Conservation (phyloP, 495 filamentous ascomycete genomes). For the Aspergillus campestris region DNA sequence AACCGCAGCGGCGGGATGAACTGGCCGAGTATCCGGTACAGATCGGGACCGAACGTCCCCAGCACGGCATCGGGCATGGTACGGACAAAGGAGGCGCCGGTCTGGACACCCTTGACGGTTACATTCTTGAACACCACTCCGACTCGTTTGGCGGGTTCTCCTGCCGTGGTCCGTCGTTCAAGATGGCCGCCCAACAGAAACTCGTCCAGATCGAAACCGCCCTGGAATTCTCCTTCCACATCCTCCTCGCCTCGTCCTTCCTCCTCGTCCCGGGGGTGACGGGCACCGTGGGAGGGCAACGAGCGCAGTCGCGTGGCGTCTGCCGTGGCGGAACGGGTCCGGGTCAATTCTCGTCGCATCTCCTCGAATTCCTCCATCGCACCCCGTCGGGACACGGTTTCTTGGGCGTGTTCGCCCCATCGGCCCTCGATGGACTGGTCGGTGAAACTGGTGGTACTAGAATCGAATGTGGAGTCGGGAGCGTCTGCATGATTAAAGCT, state of each 20-base stretch:
- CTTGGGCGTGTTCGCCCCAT: conserved; percentile 72
- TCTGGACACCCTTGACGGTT: conserved; percentile 64
- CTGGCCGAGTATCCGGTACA: conserved; percentile 58
- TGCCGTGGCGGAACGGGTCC: conserved; percentile 26
- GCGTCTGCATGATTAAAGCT: conserved; percentile 1
- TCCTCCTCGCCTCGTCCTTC: conserved; percentile 23
- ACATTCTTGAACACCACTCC: conserved; percentile 78
- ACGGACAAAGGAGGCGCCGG: conserved; percentile 58
- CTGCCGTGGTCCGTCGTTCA: conserved; percentile 60
- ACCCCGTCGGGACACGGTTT: conserved; percentile 49
- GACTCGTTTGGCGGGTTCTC: conserved; percentile 69
- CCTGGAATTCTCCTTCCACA: conserved; percentile 33
- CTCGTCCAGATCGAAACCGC: conserved; percentile 59
- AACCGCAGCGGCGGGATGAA: conserved; percentile 58
- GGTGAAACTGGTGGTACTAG: conserved; percentile 11
- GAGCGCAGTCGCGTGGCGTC: conserved; percentile 17
- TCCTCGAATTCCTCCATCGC: conserved; percentile 68
- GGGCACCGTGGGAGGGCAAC: conserved; percentile 15
- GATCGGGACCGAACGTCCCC: conserved; percentile 78
- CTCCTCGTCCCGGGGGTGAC: conserved; percentile 28
- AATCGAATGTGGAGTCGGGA: conserved; percentile 8
- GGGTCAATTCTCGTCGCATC: conserved; percentile 55
- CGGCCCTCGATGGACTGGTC: conserved; percentile 42
- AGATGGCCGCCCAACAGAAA: conserved; percentile 77
- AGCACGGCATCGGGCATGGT: conserved; percentile 70